Conservation (phyloP, 495 filamentous ascomycete species). For the Aspergillus conjunctus region DNA sequence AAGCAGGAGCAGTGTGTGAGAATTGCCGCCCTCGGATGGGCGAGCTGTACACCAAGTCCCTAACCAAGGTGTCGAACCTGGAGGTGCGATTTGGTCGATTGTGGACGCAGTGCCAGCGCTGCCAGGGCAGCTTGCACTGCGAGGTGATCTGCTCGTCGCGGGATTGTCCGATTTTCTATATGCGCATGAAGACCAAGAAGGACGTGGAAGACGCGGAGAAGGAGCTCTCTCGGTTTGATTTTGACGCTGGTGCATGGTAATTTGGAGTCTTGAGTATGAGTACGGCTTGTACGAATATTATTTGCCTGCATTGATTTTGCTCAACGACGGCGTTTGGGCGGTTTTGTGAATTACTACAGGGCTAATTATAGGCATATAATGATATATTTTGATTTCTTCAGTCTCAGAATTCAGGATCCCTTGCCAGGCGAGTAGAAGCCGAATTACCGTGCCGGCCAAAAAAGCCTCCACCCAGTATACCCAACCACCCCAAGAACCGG, state of each 20-base stretch:
- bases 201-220: slow-evolving; percentile 94
- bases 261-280: slow-evolving; percentile 15
- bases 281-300: slow-evolving; percentile 19
- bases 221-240: slow-evolving; percentile 88
- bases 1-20: slow-evolving; percentile 82
- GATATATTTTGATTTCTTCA: no score
- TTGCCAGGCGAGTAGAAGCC: no score
- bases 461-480: neutral
- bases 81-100: slow-evolving; percentile 90
- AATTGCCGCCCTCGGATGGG: slow-evolving; percentile 82
- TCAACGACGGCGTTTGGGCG: slow-evolving; percentile 1
- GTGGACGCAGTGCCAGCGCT: slow-evolving; percentile 98
- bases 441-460: no score
- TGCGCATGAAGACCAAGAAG: slow-evolving; percentile 99
- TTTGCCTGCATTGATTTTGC: slow-evolving; percentile 6
- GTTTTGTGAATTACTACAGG: no score
- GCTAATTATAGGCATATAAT: no score
- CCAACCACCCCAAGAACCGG: neutral
- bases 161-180: slow-evolving; percentile 99
- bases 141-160: slow-evolving; percentile 96
- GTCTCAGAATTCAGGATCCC: no score
- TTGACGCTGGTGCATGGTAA: slow-evolving; percentile 67
- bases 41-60: slow-evolving; percentile 89
- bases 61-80: slow-evolving; percentile 84
- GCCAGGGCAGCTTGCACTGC: slow-evolving; percentile 95